Evolutionary conservation across 495 filamentous ascomycete genomes (phyloP), one percentile per base, ranked within the genome.

Genomic region (Hyaloscypha hepaticicola): DNA sequence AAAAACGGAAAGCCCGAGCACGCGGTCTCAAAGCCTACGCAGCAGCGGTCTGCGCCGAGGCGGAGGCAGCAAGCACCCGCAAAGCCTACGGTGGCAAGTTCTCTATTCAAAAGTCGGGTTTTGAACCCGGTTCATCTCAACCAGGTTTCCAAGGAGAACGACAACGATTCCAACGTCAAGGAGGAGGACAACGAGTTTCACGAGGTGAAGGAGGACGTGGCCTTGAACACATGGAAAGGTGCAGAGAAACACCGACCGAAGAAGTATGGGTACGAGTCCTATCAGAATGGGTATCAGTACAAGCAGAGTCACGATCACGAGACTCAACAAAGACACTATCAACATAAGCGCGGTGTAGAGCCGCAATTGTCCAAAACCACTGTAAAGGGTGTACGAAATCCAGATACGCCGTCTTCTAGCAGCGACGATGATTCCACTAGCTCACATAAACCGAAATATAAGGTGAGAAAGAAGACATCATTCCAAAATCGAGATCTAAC

Each of bases 71-170:
- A 5, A 49, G 66, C 61, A 60, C 67, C 58, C 68, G 66, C 69
- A 68, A 69, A 65, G 48, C 64, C 66, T 60, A 56, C 51, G 34
- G 66, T 57, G 67, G 66, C 69, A 69, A 70, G 70, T 63, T 62
- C 70, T 67, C 75, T 64, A 74, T 75, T 77, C 73, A 80, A 77
- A 72, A 74, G 78, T 77, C 72, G 70, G 69, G 70, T 70, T 82
- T 82, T 81, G 79, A 80, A 82, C 26, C 74, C 65, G 57, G 52
- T 76, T 55, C 76, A 82, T 75, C 66, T 78, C 73, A 76, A 80
- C 64, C 73, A 73, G 60, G 67, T 74, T 33, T 65, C 73, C 48
- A 52, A 52, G 59, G 5, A 34, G 41, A 65, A 64, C 60, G 65
- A 73, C 53, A 28, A 52, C 51, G 60, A 60, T n/a, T 45, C 26